Evolutionary conservation across 345 rosid genomes (phyloP), one percentile per base, ranked within the genome.

Genomic region (Lagerstroemia speciosa): DNA sequence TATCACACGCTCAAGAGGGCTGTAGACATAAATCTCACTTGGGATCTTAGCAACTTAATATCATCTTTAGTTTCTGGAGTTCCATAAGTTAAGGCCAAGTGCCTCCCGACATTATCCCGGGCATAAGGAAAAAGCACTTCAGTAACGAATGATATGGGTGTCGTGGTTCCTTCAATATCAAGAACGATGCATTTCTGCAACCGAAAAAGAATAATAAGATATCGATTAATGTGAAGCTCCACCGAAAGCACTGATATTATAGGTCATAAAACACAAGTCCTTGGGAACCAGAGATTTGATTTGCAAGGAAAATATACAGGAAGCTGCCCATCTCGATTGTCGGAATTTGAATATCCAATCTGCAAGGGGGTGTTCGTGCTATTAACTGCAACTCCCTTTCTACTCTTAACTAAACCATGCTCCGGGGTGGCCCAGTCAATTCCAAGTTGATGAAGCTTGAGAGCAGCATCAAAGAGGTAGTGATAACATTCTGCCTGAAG

Each of bases 151-250:
- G 97, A 83, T 79, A 95, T 95, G 50, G 98, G 98, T 17, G 98
- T 90, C 2, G 99, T 92, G 71, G 96, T 94, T 74, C 99, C 99
- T 83, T 92, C 99, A 41, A 92, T 92, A 81, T 92, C 99, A 50
- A 94, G 98, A 75, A 94, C 87, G 79, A 94, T 72, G 79, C 82
- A 94, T 64, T 73, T 77, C 99, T 92, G 91, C 81, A 73, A 77
- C 69, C 79, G 66, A 9, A 66, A 34, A 62, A 68, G 38, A 68
- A 77, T 40, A 66, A 64, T 52, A 68, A 62, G 24, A 30, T n/a
- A 24, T 62, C 4, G 7, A n/a, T 5, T 22, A 65, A 24, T 26
- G 20, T 65, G 22, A 0, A 64, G 50, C 5, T 30, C 63, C 32
- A 4, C 33, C 3, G 12, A 27, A 27, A 27, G 32, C 63, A 58